Evolutionary conservation across 352 stramenopile genomes (phyloP), one percentile per base, ranked within the genome.

Genomic region (Globisporangium polare): DNA sequence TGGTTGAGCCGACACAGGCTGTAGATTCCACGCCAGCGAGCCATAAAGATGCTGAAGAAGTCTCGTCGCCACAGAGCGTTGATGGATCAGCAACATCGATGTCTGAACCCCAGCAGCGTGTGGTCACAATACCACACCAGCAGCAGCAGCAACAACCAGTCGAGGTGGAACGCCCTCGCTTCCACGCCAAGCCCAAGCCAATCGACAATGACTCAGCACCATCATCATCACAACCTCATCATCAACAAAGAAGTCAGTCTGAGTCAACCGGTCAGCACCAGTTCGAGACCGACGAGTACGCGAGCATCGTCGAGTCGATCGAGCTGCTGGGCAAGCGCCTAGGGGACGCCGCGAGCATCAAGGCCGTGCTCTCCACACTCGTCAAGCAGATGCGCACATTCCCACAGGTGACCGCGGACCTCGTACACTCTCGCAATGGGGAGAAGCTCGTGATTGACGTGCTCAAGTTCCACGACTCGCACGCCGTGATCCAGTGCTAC

Each of bases 401-500:
- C 50, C 83, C 83, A 0, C 76, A 90, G 31, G 64, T 82, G 12
- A 91, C 83, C 3, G 80, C 82, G 0, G 69, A 89, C n/a, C 53
- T 86, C 20, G 63, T 92, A 37, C 75, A 88, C 62, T 59, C 74
- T 13, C 61, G 56, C 22, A 45, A 50, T 33, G 83, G 85, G 13
- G 81, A 90, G 58, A 61, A 45, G 5, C 60, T 87, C 22, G 52
- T 94, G 24, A 60, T 94, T 18, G 68, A 74, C 0, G 67, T 80
- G n/a, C 74, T 94, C 22, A 74, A 73, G 27, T 71, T 67, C 50
- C 83, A 94, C 65, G 66, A 77, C 33, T 47, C 68, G 1, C 80
- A 94, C 60, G 83, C 85, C 0, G 82, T 92, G 15, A 86, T 94
- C 29, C 83, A 92, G 63, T 94, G 83, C 56, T 94, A 92, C 55